Evolutionary conservation across 495 filamentous ascomycete genomes (phyloP).

Genomic region (Xylaria grammica): DNA sequence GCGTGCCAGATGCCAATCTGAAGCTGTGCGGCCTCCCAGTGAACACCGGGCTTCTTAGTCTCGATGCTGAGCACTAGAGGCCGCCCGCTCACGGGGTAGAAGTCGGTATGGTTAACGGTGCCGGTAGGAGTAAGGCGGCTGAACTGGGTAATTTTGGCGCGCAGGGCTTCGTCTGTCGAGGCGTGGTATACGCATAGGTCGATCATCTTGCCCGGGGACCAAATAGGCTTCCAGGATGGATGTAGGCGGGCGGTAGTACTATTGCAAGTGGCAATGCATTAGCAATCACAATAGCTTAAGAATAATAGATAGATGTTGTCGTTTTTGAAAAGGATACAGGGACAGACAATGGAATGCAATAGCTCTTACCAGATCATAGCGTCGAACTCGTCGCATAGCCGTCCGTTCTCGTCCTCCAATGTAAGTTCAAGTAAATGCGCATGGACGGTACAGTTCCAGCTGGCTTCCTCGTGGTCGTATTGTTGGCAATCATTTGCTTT

Average conservation of each 20-base stretch:
- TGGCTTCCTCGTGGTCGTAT: conserved; percentile 6
- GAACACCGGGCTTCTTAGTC: conserved; percentile 19
- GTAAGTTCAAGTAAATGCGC: background rate
- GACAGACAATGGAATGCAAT: background rate
- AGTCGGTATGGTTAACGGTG: conserved; percentile 23
- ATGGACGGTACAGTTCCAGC: conserved; percentile 4
- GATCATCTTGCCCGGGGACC: conserved; percentile 5
- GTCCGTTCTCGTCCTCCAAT: background rate
- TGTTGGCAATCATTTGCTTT: conserved; percentile 11
- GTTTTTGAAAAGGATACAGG: background rate
- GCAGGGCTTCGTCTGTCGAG: conserved; percentile 4
- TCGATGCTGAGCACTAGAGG: conserved; percentile 20
- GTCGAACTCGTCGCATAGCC: conserved; percentile 2
- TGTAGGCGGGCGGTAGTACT: conserved; percentile 11
- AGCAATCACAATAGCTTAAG: background rate
- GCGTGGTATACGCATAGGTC: conserved; percentile 6
- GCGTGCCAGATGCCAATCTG: conserved; percentile 23
- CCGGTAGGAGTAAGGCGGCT: conserved; percentile 10
- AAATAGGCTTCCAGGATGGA: conserved; percentile 1
- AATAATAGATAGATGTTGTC: background rate
- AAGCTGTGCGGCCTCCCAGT: conserved; percentile 14
- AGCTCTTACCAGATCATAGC: conserved; percentile 6
- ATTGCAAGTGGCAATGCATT: background rate
- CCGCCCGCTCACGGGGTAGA: background rate
- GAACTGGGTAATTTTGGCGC: background rate